A percentile compares a stretch with the other conserved stretches of the same genome.
Conservation (phyloP, 805 yeast species). For the Ogataea philodendri region DNA sequence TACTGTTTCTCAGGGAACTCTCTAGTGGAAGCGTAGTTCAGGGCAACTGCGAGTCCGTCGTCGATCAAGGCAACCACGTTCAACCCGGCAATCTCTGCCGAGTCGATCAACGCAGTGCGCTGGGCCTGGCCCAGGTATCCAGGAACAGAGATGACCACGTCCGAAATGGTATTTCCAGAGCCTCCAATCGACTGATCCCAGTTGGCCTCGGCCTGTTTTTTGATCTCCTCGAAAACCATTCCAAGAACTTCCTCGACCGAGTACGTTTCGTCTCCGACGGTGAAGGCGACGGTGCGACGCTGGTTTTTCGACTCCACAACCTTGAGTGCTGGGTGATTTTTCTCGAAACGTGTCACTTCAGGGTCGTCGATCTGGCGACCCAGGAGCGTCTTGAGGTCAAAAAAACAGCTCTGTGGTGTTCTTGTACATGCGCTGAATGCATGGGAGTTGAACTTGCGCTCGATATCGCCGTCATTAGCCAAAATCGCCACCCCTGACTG, state of each 20-base stretch:
- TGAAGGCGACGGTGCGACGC: slow-evolving; percentile 58
- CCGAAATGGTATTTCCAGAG: slow-evolving; percentile 51
- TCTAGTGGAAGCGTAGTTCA: slow-evolving; percentile 66
- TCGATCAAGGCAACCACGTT: slow-evolving; percentile 68
- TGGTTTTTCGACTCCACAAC: slow-evolving; percentile 40
- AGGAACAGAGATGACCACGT: slow-evolving; percentile 76
- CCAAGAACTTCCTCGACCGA: slow-evolving; percentile 78
- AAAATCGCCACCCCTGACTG: slow-evolving; percentile 72
- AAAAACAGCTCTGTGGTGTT: slow-evolving; percentile 66
- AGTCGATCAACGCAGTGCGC: slow-evolving; percentile 68
- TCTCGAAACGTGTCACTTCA: slow-evolving; percentile 45
- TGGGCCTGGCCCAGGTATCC: slow-evolving; percentile 62
- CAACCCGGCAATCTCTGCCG: slow-evolving; percentile 67
- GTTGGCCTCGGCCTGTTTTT: slow-evolving; percentile 58
- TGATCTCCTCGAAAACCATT: slow-evolving; percentile 72
- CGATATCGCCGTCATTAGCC: slow-evolving; percentile 44
- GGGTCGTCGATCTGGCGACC: slow-evolving; percentile 58
- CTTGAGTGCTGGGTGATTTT: slow-evolving; percentile 60
- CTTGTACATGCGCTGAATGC: slow-evolving; percentile 68
- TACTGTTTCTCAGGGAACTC: slow-evolving; percentile 49
- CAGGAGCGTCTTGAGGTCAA: slow-evolving; percentile 66
- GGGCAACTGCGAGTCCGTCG: slow-evolving; percentile 90
- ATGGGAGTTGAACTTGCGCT: slow-evolving; percentile 77
- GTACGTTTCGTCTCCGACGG: slow-evolving; percentile 38
- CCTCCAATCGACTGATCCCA: slow-evolving; percentile 54